Conservation (phyloP, 2,329 filamentous ascomycete species). For the Blastomyces silverae region DNA sequence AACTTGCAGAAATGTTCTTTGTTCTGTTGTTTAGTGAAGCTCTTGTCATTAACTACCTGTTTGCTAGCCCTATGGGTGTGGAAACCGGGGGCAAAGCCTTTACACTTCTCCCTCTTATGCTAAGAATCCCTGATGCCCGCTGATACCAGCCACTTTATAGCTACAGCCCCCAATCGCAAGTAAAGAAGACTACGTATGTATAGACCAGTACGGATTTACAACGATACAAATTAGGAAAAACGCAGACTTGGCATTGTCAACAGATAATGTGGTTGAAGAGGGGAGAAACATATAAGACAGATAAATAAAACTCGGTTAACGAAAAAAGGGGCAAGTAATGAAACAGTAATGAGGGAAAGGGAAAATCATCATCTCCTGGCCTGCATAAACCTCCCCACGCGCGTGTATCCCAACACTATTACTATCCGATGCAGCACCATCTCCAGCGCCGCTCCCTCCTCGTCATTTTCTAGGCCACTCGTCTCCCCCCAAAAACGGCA, state of each 20-base stretch:
- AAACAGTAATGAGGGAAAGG: not conserved
- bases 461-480: not conserved
- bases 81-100: too few relatives aligned
- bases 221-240: not conserved
- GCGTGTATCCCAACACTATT: slow-evolving; percentile 10
- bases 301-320: not conserved
- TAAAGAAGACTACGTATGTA: not conserved
- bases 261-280: slow-evolving; percentile 5
- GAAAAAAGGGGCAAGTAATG: not conserved
- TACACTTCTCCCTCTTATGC: too few relatives aligned
- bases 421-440: not conserved
- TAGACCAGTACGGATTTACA: not conserved
- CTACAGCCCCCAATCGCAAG: too few relatives aligned
- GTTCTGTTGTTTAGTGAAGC: too few relatives aligned
- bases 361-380: slow-evolving; percentile 7
- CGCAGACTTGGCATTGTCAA: slow-evolving; percentile 2
- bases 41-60: too few relatives aligned
- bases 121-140: too few relatives aligned
- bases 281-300: slow-evolving; percentile 1
- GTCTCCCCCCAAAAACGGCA: not conserved
- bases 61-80: too few relatives aligned
- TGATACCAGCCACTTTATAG: not conserved
- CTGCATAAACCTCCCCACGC: slow-evolving; percentile 9
- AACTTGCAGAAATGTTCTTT: too few relatives aligned
- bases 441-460: not conserved